Percentiles rank a stretch among this genome's conserved stretches.
Evolutionary conservation across 495 filamentous ascomycete species (phyloP).

Genomic region (Cercophora scortea): DNA sequence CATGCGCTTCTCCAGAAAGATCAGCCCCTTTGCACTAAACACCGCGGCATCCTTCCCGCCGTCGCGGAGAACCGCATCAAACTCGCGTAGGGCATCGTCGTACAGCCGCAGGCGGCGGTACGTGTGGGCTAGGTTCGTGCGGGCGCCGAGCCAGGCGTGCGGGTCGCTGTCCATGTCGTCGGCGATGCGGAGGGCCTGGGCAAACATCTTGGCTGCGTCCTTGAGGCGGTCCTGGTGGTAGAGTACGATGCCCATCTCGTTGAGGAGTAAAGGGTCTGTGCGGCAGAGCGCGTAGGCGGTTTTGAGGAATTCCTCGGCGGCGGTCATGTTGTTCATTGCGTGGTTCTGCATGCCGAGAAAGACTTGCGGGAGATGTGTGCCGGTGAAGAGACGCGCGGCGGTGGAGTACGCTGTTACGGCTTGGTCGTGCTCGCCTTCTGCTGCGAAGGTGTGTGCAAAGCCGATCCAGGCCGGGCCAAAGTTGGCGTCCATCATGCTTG

Average conservation of each 20-base stretch:
- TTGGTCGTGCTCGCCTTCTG: constrained; percentile 98
- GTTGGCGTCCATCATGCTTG: constrained; percentile 93
- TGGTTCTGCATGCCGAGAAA: constrained; percentile 99
- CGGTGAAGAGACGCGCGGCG: constrained; percentile 90
- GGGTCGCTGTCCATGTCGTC: constrained; percentile 73
- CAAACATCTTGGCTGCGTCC: constrained; percentile 66
- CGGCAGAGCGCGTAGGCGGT: constrained; percentile 71
- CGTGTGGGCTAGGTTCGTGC: constrained; percentile 84
- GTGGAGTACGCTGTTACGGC: constrained; percentile 97
- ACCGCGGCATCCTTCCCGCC: constrained; percentile 64
- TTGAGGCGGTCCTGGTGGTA: constrained; percentile 82
- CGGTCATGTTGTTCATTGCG: constrained; percentile 85
- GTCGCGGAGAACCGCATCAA: constrained; percentile 71
- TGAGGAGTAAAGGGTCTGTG: constrained; percentile 81
- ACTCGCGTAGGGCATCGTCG: constrained; percentile 65
- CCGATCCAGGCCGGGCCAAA: constrained; percentile 98
- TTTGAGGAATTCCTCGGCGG: constrained; percentile 92
- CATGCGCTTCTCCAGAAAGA: constrained; percentile 59
- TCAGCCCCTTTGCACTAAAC: constrained; percentile 67
- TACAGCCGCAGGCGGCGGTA: constrained; percentile 64
- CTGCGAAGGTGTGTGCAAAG: constrained; percentile 98
- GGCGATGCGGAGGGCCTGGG: constrained; percentile 64
- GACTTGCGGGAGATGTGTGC: constrained; percentile 90
- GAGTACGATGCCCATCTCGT: constrained; percentile 89
- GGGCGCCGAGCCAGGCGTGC: constrained; percentile 76